Evolutionary conservation across 495 filamentous ascomycete genomes (phyloP), one percentile per base, ranked within the genome.

Genomic region (Penicillium malachiteum): DNA sequence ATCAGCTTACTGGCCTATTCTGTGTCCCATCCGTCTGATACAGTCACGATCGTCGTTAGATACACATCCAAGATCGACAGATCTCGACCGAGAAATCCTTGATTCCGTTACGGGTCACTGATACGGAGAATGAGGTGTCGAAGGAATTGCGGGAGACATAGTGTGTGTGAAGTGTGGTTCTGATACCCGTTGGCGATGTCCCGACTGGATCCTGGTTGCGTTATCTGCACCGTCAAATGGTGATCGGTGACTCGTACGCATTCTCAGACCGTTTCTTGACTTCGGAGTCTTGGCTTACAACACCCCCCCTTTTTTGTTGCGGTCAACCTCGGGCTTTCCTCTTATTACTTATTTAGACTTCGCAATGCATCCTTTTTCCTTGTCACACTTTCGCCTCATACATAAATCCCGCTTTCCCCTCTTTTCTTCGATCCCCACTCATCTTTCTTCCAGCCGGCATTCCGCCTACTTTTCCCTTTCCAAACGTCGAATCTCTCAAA

Each of bases 131-230:
- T 46, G 26, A 17, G 21, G 41, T 2, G 5, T 10, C 21, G 4
- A 12, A 44, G 17, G 42, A 5, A 26, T 26, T 7, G 26, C 13
- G n/a, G 4, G 6, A 44, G 17, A 18, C 9, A n/a, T n/a, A 5
- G 26, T 21, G n/a, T 46, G 7, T 46, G 43, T 11, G 43, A 26
- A 44, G 21, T 26, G 21, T 21, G 16, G 42, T 30, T 11, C 17
- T 30, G 42, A 30, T 44, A 32, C 8, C 45, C 37, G 34, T 51
- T 60, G 33, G 60, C 60, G 60, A 61, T 16, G 39, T 45, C 54
- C 59, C 52, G 62, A 63, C 59, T 68, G 62, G 65, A 48, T 31
- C 18, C 14, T 56, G 62, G 54, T 68, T 63, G 62, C 65, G 65
- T 65, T 68, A 68, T 68, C 62, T 63, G 62, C 54, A 57, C 48